phyloP scores from a whole-genome alignment of 805 yeast species.

The Ogataea glucozyma region DNA sequence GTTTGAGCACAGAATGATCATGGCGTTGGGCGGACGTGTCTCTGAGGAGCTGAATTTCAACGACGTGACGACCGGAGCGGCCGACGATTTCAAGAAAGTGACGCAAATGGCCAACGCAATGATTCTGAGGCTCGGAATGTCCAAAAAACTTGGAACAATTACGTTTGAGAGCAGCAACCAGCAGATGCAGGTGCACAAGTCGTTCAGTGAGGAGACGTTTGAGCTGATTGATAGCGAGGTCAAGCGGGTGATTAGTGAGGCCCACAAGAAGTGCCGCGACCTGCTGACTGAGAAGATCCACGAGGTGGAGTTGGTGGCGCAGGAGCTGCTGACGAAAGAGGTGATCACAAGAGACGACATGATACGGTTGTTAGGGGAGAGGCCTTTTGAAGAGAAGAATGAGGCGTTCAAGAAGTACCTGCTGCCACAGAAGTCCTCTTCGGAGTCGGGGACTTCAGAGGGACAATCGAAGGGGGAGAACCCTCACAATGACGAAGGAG shows the following conservation, averaged over 20 bases:
- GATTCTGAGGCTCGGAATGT: slow-evolving; percentile 95
- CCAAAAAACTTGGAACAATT: slow-evolving; percentile 80
- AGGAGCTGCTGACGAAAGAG: slow-evolving; percentile 81
- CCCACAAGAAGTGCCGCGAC: slow-evolving; percentile 69
- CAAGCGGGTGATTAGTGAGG: slow-evolving; percentile 70
- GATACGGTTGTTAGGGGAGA: slow-evolving; percentile 82
- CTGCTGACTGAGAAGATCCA: slow-evolving; percentile 67
- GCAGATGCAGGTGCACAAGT: slow-evolving; percentile 54
- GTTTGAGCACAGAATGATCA: slow-evolving; percentile 79
- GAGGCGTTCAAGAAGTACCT: slow-evolving; percentile 84
- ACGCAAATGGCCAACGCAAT: slow-evolving; percentile 90
- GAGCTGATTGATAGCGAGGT: slow-evolving; percentile 81
- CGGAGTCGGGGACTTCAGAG: too few species aligned
- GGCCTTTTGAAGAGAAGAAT: slow-evolving; percentile 88
- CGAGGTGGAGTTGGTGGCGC: slow-evolving; percentile 84
- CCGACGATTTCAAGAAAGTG: slow-evolving; percentile 95
- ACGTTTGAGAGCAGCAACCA: slow-evolving; percentile 70
- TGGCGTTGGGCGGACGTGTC: slow-evolving; percentile 97
- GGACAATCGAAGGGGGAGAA: slow-evolving; percentile 20
- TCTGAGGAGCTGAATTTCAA: slow-evolving; percentile 91
- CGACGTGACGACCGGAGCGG: slow-evolving; percentile 94
- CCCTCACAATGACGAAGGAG: slow-evolving; percentile 26
- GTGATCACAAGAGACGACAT: slow-evolving; percentile 92
- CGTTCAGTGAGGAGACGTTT: slow-evolving; percentile 87
- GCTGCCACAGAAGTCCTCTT: slow-evolving; percentile 24